phyloP scores from a whole-genome alignment of 2,329 filamentous ascomycete species.

The Ciborinia camelliae region DNA sequence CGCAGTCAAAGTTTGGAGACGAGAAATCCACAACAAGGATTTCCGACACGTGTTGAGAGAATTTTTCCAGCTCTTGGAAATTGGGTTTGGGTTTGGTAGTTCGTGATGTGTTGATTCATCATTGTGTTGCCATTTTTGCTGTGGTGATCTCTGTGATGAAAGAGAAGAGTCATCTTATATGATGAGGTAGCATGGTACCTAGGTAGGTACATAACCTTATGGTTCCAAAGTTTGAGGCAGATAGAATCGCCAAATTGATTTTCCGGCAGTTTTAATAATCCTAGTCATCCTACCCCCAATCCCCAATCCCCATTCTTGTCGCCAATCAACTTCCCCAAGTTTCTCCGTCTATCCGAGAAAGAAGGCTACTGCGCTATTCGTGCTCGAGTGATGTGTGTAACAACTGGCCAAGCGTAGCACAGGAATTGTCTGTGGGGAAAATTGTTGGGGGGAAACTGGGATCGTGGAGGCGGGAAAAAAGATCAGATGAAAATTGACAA shows the following conservation, averaged over 20 bases:
- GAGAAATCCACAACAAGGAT: slow-evolving; percentile 5
- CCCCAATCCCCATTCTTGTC: slow-evolving; percentile 8
- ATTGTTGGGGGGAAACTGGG: slow-evolving; percentile 11
- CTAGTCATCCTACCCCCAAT: neutral
- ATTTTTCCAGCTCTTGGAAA: slow-evolving; percentile 3
- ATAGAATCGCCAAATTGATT: slow-evolving; percentile 4
- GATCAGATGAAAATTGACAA: slow-evolving; percentile 15
- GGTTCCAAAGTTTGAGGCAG: neutral
- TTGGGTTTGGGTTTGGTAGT: neutral
- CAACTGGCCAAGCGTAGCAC: slow-evolving; percentile 11
- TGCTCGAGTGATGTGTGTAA: slow-evolving; percentile 1
- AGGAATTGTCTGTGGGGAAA: slow-evolving; percentile 10
- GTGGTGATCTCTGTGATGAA: neutral
- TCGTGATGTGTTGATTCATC: neutral
- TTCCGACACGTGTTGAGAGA: slow-evolving; percentile 13
- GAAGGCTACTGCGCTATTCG: neutral
- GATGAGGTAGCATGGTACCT: neutral
- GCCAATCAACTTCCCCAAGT: slow-evolving; percentile 7
- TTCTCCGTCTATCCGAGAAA: slow-evolving; percentile 11
- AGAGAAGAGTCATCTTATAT: neutral
- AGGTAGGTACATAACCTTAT: too few relatives aligned
- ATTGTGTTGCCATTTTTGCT: slow-evolving; percentile 10
- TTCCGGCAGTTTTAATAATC: neutral
- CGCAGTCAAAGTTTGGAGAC: slow-evolving; percentile 18
- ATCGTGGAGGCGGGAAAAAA: slow-evolving; percentile 6